phyloP scores from a whole-genome alignment of 192 early-diverging fungal species.

The Coemansia sp. region DNA sequence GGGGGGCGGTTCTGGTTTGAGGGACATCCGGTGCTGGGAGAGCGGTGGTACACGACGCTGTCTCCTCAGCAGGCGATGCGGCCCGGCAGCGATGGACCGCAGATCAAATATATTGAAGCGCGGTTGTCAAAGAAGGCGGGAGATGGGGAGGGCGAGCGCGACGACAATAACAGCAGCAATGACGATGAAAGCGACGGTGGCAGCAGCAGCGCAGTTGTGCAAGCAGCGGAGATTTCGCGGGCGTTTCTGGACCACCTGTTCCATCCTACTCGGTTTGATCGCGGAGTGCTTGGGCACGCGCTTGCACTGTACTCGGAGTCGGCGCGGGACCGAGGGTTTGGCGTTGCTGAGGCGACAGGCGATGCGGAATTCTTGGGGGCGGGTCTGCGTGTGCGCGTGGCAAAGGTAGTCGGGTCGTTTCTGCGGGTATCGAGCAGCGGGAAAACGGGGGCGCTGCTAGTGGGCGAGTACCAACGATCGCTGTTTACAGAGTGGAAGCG shows the following conservation, averaged over 20 bases:
- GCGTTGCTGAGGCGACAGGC: conserved; percentile 12
- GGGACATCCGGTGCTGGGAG: conserved; percentile 30
- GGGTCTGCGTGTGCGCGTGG: conserved; percentile 29
- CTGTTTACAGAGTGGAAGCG: conserved; percentile 53
- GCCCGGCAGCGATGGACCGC: conserved; percentile 24
- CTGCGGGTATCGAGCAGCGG: conserved; percentile 18
- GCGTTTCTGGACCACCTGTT: conserved; percentile 47
- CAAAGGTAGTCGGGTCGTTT: conserved; percentile 27
- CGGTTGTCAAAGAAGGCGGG: conserved; percentile 2
- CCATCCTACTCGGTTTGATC: conserved; percentile 36
- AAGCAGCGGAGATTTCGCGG: conserved; percentile 24
- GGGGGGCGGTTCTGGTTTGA: conserved; percentile 16
- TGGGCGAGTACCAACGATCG: conserved; percentile 29
- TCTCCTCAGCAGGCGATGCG: conserved; percentile 17
- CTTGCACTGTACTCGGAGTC: conserved; percentile 27
- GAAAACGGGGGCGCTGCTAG: conserved; percentile 8
- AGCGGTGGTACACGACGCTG: conserved; percentile 45
- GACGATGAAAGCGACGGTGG: not conserved
- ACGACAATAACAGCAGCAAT: not conserved
- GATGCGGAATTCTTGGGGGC: conserved; percentile 13
- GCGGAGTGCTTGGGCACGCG: conserved; percentile 36
- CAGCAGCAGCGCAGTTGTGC: conserved; percentile 1
- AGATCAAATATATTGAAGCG: conserved; percentile 39
- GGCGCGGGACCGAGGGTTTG: conserved; percentile 32
- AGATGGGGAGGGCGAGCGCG: not conserved